Percentiles rank a stretch among this genome's conserved stretches.
Evolutionary conservation across 2,329 filamentous ascomycete genomes (phyloP).

Genomic region (Graphilbum sp.): DNA sequence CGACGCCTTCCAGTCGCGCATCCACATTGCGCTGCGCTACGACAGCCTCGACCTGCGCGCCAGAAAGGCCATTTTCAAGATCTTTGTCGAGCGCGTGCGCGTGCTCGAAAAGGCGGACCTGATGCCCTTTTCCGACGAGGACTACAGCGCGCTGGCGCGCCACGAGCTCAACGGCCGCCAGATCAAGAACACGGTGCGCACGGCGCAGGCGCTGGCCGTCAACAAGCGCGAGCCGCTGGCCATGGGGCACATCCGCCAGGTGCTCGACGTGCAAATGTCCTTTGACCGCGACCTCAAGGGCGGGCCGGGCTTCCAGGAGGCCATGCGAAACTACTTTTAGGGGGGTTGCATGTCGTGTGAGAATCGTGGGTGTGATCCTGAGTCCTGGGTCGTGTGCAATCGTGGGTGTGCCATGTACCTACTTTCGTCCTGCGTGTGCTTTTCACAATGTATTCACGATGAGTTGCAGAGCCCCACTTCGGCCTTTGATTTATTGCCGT

Average conservation of each 20-base stretch:
- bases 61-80: conserved; percentile 65
- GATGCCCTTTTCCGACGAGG: conserved; percentile 46
- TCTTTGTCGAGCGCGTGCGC: conserved; percentile 62
- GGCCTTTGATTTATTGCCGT: neutral
- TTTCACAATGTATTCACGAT: neutral
- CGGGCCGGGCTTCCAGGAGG: conserved; percentile 63
- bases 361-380: too few relatives aligned
- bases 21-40: conserved; percentile 73
- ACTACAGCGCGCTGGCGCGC: conserved; percentile 49
- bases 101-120: conserved; percentile 44
- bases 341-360: too few relatives aligned
- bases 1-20: conserved; percentile 76
- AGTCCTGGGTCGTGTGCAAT: too few relatives aligned
- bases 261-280: conserved; percentile 68
- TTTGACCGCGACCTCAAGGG: conserved; percentile 77
- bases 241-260: conserved; percentile 66
- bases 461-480: too few relatives aligned
- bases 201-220: conserved; percentile 66
- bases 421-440: neutral
- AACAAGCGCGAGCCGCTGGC: conserved; percentile 54
- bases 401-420: too few relatives aligned
- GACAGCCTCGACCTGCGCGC: conserved; percentile 57
- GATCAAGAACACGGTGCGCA: conserved; percentile 81
- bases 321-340: conserved; percentile 64
- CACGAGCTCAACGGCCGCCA: conserved; percentile 47